These are phyloP conservation scores for Asterochloris erici DNA, from an alignment of 139 green algal genomes.

Conservation along the genomic window DNA sequence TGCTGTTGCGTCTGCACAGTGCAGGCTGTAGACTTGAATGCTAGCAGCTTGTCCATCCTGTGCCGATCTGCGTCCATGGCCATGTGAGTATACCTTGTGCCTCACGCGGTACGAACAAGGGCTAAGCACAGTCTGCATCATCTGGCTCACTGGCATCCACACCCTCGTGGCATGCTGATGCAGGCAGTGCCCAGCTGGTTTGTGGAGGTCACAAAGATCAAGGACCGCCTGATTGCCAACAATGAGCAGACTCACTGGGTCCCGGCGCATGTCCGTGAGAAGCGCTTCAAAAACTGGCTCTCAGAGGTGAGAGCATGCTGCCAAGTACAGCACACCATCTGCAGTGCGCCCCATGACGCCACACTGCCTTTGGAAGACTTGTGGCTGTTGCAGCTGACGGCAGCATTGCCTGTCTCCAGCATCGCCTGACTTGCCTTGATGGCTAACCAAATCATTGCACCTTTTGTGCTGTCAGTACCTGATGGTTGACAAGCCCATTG, in stretches of 20 bases:
- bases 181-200: constrained; percentile 96
- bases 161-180: not conserved
- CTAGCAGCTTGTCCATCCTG: too few relatives aligned
- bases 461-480: too few relatives aligned
- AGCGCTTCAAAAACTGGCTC: constrained; percentile 99
- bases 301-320: constrained; percentile 45
- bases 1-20: too few relatives aligned
- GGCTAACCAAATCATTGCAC: too few relatives aligned
- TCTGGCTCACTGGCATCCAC: not conserved
- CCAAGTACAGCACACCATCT: not conserved
- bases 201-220: constrained; percentile 86
- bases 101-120: too few relatives aligned
- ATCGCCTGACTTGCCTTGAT: too few relatives aligned
- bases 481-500: too few relatives aligned
- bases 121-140: not conserved
- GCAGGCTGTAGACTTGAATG: too few relatives aligned
- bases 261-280: constrained; percentile 94
- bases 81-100: too few relatives aligned
- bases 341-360: not conserved
- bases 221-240: constrained; percentile 82
- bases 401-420: not conserved
- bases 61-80: too few relatives aligned
- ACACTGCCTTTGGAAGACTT: too few relatives aligned
- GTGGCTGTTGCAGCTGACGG: constrained; percentile 38
- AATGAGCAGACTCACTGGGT: constrained; percentile 96